Evolutionary conservation across 345 rosid species (phyloP), one percentile per base, ranked within the genome.

Genomic region (Iberis pinnata): DNA sequence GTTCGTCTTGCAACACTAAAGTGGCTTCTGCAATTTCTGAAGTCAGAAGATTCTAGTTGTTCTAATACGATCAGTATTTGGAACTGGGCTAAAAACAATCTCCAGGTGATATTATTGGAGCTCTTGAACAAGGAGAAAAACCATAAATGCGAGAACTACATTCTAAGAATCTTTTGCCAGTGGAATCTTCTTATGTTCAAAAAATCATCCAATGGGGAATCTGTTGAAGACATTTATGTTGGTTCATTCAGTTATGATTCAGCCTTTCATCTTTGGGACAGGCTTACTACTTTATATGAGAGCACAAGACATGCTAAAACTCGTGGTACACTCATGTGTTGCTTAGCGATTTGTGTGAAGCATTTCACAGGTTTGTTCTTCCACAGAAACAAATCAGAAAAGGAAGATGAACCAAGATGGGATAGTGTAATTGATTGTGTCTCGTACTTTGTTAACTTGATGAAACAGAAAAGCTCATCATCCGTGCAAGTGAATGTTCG

Each of bases 401-500:
- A 64, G 61, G 36, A 50, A 43, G 80, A 68, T 33, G 57, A 60
- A 37, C 41, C 46, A 46, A 68, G 51, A 37, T 58, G 64, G 54
- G 61, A 60, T 38, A 40, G 24, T 54, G 61, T 86, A 10, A 79
- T 68, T 25, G 79, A 73, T 64, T 75, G 74, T 62, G 62, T 84
- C 62, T 52, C 68, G 44, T 70, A 69, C 75, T 84, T 76, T 61
- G 69, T 75, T 61, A 52, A 73, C 58, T 53, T 87, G 67, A 73
- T 90, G 42, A 77, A 79, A 54, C 74, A 77, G 58, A 89, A 76
- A 48, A 78, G 96, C 70, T 69, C 75, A 67, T 60, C 98, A 53
- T 79, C 92, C 33, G 86, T 87, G 79, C 84, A 82, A 35, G 82
- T 80, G 52, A 82, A 73, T 78, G 75, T 81, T 73, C 96, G 96